phyloP scores from a whole-genome alignment of 306 rosid genomes.

The Fagus crenata region DNA sequence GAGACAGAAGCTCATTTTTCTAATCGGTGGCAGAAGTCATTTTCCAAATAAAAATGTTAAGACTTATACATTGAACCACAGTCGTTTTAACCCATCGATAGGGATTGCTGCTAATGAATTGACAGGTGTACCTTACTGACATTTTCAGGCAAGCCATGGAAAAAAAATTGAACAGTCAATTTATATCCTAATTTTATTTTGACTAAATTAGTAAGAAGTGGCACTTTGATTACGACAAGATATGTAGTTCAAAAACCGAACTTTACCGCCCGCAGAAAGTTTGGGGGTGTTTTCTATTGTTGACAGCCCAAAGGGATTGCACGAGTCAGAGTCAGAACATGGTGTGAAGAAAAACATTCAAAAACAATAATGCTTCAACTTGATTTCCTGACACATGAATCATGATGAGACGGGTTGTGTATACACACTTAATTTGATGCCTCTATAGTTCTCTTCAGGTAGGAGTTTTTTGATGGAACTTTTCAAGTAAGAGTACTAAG shows the following conservation, averaged over 20 bases:
- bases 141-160: neutral
- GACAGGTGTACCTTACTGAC: slow-evolving; percentile 11
- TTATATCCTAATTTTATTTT: slow-evolving; percentile 8
- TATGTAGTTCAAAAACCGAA: slow-evolving; percentile 8
- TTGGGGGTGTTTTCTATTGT: neutral
- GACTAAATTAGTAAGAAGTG: neutral
- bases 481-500: neutral
- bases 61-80: neutral
- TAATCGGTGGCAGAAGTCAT: slow-evolving; percentile 8
- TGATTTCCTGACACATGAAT: no score
- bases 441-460: neutral
- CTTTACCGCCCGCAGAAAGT: slow-evolving; percentile 19
- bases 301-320: neutral
- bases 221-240: slow-evolving; percentile 10
- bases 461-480: neutral
- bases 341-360: neutral
- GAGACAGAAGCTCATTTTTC: neutral
- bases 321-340: neutral
- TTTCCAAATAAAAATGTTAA: slow-evolving; percentile 13
- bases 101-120: neutral
- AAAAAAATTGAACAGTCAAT: neutral
- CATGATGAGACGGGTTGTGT: no score
- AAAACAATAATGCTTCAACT: no score
- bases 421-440: no score
- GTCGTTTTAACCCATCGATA: neutral